Evolutionary conservation across 768 basidiomycete species (phyloP), one percentile per base, ranked within the genome.

Genomic region (Mycena olivaceomarginata): DNA sequence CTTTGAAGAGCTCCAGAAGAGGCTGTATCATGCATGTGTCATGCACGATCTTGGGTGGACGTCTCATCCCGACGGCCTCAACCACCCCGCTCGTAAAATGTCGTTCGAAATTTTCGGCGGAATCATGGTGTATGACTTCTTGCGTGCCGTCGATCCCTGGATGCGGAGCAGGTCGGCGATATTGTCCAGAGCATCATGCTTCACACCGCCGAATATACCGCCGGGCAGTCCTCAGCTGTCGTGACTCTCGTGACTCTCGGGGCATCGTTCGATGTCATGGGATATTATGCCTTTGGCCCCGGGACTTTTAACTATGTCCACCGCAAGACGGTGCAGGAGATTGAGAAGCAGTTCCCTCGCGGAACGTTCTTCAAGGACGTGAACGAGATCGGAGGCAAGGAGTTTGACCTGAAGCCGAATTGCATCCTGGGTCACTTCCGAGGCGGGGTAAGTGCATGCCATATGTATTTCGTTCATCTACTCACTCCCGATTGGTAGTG

Each of bases 1-100:
- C 15, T 25, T 51, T 12, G 65, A 66, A 41, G 65, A 66, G 31
- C 65, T 66, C 31, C 57, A 59, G 8, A 37, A 59, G 6, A 25
- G 57, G 57, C 57, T 59, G 25, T 59, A 59, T 15, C 12, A 59
- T 59, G 57, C 57, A 37, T 59, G 57, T 15, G 25, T 59, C 31
- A 59, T 59, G 57, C 57, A 59, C 57, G 57, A 59, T 59, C 57
- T 59, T 37, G 57, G 57, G 10, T 59, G 25, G 57, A 59, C 57
- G 31, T 12, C 25, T 16, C 57, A 59, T 59, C 57, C 57, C 0
- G 57, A 59, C 57, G 9, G 57, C 57, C 1, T 37, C 25, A 12
- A 31, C 57, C 57, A 59, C 31, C 57, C 25, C 6, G 57, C 57
- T 37, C 57, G 6, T 59, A 25, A 25, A 10, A 59, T 59, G 57